Percentiles rank a stretch among this genome's conserved stretches.
Evolutionary conservation across 1,284 basidiomycete genomes (phyloP).

Genomic region (Schizopora paradoxa): DNA sequence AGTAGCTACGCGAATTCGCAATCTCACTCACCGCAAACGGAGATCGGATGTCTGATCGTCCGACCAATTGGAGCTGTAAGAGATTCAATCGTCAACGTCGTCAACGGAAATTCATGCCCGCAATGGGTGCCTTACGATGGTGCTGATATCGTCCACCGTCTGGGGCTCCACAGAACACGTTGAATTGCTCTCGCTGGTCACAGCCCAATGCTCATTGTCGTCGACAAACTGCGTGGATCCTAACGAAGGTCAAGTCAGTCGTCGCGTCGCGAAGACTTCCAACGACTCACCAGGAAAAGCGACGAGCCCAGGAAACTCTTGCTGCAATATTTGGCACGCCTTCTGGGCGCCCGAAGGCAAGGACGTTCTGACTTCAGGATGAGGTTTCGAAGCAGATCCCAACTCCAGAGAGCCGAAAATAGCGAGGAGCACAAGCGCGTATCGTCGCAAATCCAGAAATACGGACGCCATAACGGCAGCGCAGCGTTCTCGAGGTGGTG

Average conservation of each 20-base stretch:
- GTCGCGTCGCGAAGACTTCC: background rate
- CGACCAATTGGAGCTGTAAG: slow-evolving; percentile 9
- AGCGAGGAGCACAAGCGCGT: no score
- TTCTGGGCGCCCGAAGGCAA: no score
- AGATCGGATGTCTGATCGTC: slow-evolving; percentile 9
- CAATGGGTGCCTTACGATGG: slow-evolving; percentile 11
- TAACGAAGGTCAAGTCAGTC: background rate
- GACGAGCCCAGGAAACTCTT: slow-evolving; percentile 10
- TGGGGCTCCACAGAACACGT: slow-evolving; percentile 16
- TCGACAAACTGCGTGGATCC: slow-evolving; percentile 12
- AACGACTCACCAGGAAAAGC: slow-evolving; percentile 12
- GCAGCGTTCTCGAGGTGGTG: no score
- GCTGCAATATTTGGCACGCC: slow-evolving; percentile 12
- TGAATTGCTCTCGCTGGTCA: slow-evolving; percentile 10
- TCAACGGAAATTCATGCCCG: background rate
- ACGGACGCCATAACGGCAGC: no score
- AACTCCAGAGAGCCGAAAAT: no score
- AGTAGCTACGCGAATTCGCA: no score
- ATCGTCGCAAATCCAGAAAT: no score
- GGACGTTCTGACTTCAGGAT: no score
- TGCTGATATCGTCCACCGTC: slow-evolving; percentile 8
- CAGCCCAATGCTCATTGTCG: slow-evolving; percentile 13
- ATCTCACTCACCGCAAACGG: slow-evolving; percentile 16
- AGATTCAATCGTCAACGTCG: no score
- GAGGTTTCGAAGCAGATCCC: no score